phyloP scores from a whole-genome alignment of 306 rosid genomes.

The Clitoria ternatea region DNA sequence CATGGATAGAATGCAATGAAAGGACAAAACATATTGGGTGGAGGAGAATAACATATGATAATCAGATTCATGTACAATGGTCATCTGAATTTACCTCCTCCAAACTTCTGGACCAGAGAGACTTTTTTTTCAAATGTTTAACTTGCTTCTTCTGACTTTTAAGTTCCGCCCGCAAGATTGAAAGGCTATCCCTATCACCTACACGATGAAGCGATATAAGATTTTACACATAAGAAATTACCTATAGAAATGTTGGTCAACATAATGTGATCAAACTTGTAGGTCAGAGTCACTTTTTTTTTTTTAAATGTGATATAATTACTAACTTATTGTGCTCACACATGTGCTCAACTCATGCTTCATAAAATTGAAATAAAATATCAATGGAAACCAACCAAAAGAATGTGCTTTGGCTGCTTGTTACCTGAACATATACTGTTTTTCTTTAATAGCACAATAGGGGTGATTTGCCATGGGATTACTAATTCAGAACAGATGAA shows the following conservation, averaged over 20 bases:
- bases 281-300: constrained; percentile 47
- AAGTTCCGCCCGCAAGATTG: constrained; percentile 55
- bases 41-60: constrained; percentile 16
- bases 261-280: constrained; percentile 28
- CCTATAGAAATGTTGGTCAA: neutral
- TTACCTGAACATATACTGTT: neutral
- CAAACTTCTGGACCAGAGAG: constrained; percentile 82
- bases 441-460: neutral
- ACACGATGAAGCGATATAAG: constrained; percentile 21
- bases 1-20: constrained; percentile 11
- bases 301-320: constrained; percentile 27
- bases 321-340: neutral
- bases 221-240: neutral
- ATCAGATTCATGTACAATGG: constrained; percentile 19
- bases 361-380: neutral
- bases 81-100: constrained; percentile 63
- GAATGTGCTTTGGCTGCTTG: neutral
- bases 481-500: constrained; percentile 1
- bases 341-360: neutral
- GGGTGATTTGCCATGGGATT: neutral
- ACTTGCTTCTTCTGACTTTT: constrained; percentile 70
- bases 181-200: constrained; percentile 57
- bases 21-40: neutral
- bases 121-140: constrained; percentile 71
- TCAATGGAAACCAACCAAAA: constrained; percentile 20